Base-by-base conservation (phyloP, 768 basidiomycete genomes). In the Pleurotus tuoliensis region DNA sequence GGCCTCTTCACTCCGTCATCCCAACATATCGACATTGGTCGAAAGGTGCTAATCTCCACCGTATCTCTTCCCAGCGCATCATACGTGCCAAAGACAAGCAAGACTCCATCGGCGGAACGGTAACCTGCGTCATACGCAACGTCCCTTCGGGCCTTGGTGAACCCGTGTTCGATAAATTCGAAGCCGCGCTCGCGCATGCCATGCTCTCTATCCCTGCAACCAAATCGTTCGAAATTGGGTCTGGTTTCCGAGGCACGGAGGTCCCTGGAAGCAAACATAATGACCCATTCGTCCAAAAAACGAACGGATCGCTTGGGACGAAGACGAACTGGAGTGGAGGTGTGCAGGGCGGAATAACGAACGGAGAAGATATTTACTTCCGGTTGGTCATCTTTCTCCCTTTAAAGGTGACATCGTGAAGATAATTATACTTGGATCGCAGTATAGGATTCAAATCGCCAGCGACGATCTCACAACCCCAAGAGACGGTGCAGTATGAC, bases 121-220 rank as follows among this genome's bases (percentile, higher is more conserved):
- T 98, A 54, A 98, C 94, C 56, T 98, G 97, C 69, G 92, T 98
- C 39, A 90, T 99, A 63, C 90, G 96, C 44, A 86, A 87, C 56
- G 85, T 88, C 2, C 97, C 97, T 46, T 74, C 87, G 16, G 97
- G 97, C 6, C 83, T 98, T 25, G 97, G 97, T 49, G 97, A 98
- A 71, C 97, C 97, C 53, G 90, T 92, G 50, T 98, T 99, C 71
- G 95, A 99, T 82, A 98, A 98, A 73, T 88, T 98, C 70, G 96
- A 97, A 72, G 97, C 97, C 16, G 83, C 83, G 60, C 86, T 99
- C 58, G 96, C 83, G 11, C 97, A 98, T 68, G 97, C 97, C 6
- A 98, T 99, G 96, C 82, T 99, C 52, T 97, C 94, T 55, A 97
- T 99, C 66, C 97, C 97, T 24, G 96, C 97, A 15, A 98, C 97